Base-by-base conservation (phyloP, 305 asterid species). In the Nicotiana rustica region DNA sequence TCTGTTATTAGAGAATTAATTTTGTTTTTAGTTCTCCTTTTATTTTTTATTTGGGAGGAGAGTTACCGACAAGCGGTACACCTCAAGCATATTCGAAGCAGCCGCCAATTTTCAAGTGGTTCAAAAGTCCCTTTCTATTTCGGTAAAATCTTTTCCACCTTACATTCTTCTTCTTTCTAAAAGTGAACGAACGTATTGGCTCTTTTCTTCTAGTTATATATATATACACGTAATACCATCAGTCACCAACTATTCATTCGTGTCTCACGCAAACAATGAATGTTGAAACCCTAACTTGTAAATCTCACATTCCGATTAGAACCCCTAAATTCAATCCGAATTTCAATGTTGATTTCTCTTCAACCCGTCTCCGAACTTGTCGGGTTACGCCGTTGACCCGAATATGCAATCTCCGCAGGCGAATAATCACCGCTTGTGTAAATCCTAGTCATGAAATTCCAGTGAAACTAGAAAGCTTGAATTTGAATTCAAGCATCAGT, bases 351-450 rank as follows among this genome's bases (percentile, higher is more conserved):
- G 49, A 57, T 33, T 57, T 33, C 36, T 52, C 81, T 35, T 44
- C 69, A 14, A 71, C 38, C 19, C 67, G 80, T 0, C 25, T 12
- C 35, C 75, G 17, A 62, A 41, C 62, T 7, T 81, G 77, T 69
- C 71, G 81, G 36, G 17, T 77, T 19, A 33, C 61, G n/a, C 15
- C 35, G 49, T 67, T 19, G 69, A 35, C 56, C 62, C 80, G 77
- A 41, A 75, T 62, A 1, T 56, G 33, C 38, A 67, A 62, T 66
- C 79, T 71, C 76, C 85, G 4, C 55, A 88, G 67, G 38, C 59
- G 83, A 79, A 18, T 84, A 2, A 79, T 87, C 70, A 81, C 86
- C 55, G 86, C 83, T 82, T 95, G 97, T 84, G 81, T 88, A 81
- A 85, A 86, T 77, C 87, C 92, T 10, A 71, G 86, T 31, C 86